Evolutionary conservation across 2,329 filamentous ascomycete species (phyloP).

Genomic region (Curvularia sp.): DNA sequence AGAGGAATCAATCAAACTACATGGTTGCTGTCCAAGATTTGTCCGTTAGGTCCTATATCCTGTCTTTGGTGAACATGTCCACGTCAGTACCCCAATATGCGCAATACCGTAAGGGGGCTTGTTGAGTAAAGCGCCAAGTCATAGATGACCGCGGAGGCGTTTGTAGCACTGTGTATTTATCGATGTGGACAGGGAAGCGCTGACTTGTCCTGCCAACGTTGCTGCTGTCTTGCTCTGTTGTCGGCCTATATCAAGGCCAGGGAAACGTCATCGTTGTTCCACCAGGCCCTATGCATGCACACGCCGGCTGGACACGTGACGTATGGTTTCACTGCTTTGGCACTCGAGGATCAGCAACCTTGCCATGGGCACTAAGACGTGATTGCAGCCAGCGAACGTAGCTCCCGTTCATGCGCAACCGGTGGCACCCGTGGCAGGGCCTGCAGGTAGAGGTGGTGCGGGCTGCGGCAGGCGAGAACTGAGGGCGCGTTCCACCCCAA

Average conservation of each 20-base stretch:
- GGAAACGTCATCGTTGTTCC: not conserved
- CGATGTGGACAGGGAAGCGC: not conserved
- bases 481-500: conserved; percentile 5
- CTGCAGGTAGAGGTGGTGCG: conserved; percentile 9
- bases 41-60: not conserved
- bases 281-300: not conserved
- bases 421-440: conserved; percentile 6
- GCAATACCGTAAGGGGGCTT: not conserved
- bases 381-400: conserved; percentile 8
- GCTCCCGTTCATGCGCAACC: conserved; percentile 13
- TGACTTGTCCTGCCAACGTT: not conserved
- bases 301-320: conserved; percentile 5
- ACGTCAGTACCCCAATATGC: conserved; percentile 2
- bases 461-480: conserved; percentile 12
- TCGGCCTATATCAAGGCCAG: not conserved
- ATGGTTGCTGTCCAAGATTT: not conserved
- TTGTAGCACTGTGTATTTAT: too few species aligned
- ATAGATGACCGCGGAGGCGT: not conserved
- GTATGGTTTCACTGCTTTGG: conserved; percentile 9
- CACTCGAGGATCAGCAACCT: not conserved
- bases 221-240: not conserved
- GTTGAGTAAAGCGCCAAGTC: not conserved
- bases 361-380: not conserved
- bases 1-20: not conserved
- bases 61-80: not conserved